phyloP scores from a whole-genome alignment of 2,329 filamentous ascomycete species.

The Fusarium caatingaense region DNA sequence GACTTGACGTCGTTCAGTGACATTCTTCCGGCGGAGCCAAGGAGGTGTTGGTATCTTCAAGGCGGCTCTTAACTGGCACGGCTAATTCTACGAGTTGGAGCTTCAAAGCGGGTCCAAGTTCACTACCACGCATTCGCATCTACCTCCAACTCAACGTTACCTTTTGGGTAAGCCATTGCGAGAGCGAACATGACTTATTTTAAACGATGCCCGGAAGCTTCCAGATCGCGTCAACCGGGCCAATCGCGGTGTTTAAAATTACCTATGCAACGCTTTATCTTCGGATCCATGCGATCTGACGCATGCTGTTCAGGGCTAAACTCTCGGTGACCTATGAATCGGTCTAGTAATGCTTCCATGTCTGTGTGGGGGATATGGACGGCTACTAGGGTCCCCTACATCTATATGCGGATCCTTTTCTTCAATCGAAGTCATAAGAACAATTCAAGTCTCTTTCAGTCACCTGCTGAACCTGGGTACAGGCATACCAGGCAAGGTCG shows the following conservation, averaged over 20 bases:
- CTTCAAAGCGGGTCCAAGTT: constrained; percentile 39
- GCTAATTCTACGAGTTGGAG: constrained; percentile 38
- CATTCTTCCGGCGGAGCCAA: constrained; percentile 41
- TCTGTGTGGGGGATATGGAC: constrained; percentile 26
- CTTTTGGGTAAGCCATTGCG: constrained; percentile 23
- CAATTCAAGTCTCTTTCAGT: constrained; percentile 31
- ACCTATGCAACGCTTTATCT: constrained; percentile 25
- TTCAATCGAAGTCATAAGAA: constrained; percentile 34
- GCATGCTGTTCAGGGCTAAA: constrained; percentile 12
- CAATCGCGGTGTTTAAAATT: constrained; percentile 35
- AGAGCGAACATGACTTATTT: constrained; percentile 16
- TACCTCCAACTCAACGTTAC: constrained; percentile 15
- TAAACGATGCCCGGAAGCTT: constrained; percentile 14
- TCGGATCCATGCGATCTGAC: constrained; percentile 22
- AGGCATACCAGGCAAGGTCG: constrained; percentile 1
- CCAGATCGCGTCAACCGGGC: constrained; percentile 38
- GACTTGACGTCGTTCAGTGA: constrained; percentile 19
- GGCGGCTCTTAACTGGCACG: constrained; percentile 46
- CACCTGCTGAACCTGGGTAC: constrained; percentile 24
- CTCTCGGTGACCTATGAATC: constrained; percentile 12
- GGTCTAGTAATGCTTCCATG: neutral
- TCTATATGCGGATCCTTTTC: constrained; percentile 26
- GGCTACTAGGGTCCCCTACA: constrained; percentile 29
- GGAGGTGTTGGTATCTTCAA: constrained; percentile 29
- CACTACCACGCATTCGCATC: constrained; percentile 32